Conservation (phyloP, 116 monocot species). For the Phalaenopsis hybrid region DNA sequence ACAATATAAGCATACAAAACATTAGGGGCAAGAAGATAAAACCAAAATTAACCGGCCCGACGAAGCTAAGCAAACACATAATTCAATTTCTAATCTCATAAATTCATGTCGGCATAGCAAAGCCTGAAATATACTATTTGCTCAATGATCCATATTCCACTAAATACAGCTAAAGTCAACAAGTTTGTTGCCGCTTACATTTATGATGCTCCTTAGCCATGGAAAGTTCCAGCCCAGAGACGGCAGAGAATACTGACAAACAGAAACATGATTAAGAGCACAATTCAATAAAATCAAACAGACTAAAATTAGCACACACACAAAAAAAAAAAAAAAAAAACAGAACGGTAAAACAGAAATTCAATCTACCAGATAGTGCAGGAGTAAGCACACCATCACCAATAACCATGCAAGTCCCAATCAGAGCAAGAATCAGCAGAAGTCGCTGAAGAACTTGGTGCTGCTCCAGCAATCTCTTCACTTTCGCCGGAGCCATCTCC, state of each 20-base stretch:
- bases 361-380: constrained; percentile 64
- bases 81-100: not conserved
- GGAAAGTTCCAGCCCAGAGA: constrained; percentile 86
- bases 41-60: not conserved
- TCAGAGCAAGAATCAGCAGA: constrained; percentile 61
- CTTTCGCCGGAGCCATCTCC: constrained; percentile 3
- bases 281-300: constrained; percentile 2
- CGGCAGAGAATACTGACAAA: constrained; percentile 79
- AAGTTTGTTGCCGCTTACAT: constrained; percentile 45
- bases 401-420: constrained; percentile 92
- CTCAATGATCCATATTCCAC: not conserved
- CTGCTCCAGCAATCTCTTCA: constrained; percentile 56
- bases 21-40: not conserved
- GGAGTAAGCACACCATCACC: constrained; percentile 94
- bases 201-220: constrained; percentile 73
- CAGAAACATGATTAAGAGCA: not conserved
- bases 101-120: not conserved
- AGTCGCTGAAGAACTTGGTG: constrained; percentile 52
- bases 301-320: not conserved
- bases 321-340: not conserved
- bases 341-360: not conserved
- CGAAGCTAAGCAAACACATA: not conserved
- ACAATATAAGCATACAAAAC: not conserved
- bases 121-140: not conserved
- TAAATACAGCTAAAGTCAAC: not conserved